Conservation (phyloP, 2,329 filamentous ascomycete species). For the Aspergillus sp. region DNA sequence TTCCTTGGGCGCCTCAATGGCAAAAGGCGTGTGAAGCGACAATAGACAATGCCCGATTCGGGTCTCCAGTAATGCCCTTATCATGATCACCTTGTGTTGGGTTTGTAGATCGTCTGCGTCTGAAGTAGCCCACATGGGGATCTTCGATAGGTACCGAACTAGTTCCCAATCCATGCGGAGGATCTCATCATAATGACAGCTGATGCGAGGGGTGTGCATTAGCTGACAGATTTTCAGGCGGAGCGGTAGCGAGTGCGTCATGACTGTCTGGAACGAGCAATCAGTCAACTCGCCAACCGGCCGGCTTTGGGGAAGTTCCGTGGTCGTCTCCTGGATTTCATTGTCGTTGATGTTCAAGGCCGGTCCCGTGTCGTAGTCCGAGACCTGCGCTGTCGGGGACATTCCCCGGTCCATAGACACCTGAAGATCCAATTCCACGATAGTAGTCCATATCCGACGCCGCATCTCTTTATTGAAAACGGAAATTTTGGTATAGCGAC, state of each 20-base stretch:
- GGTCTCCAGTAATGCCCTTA: constrained; percentile 28
- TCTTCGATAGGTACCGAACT: constrained; percentile 24
- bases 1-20: constrained; percentile 26
- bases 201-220: constrained; percentile 33
- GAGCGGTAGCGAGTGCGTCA: constrained; percentile 24
- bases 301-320: constrained; percentile 22
- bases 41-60: constrained; percentile 31
- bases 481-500: constrained; percentile 26
- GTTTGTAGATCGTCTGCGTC: constrained; percentile 14
- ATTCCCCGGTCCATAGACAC: constrained; percentile 51
- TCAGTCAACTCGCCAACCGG: constrained; percentile 31
- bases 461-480: constrained; percentile 42
- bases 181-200: constrained; percentile 36
- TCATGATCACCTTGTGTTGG: constrained; percentile 23
- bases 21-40: constrained; percentile 35
- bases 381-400: constrained; percentile 39
- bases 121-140: constrained; percentile 25
- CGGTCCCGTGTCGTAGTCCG: constrained; percentile 43
- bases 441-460: constrained; percentile 51
- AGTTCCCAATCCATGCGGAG: constrained; percentile 34
- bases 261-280: constrained; percentile 27
- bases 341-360: constrained; percentile 48
- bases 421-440: constrained; percentile 52
- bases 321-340: constrained; percentile 35
- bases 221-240: constrained; percentile 27